Evolutionary conservation across 1,139 yeast genomes (phyloP), one percentile per base, ranked within the genome.

Genomic region (Wickerhamiella infanticola): DNA sequence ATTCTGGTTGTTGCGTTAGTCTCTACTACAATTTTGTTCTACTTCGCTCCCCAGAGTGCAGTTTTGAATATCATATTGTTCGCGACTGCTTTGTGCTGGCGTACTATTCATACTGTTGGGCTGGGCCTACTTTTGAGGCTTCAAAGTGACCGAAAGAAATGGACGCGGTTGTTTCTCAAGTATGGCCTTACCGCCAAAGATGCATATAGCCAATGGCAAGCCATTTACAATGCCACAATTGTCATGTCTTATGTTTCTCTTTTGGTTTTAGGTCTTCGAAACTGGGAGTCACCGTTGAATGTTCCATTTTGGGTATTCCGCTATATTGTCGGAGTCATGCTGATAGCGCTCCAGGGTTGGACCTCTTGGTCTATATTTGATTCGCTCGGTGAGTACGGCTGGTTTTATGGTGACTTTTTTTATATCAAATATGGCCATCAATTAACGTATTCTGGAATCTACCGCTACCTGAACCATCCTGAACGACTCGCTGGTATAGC

Each of bases 361-460:
- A 81, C 86, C 38, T 77, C 81, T 54, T 59, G 70, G 36, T 81
- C 86, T 18, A 81, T 83, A 39, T 72, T 79, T 53, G 77, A 77
- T 47, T 79, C 84, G 52, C 76, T 83, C 53, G 93, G 93, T 3
- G 82, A 81, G 52, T 82, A 80, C 61, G 94, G 94, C 13, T 83
- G 94, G 94, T 83, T 82, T 58, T 83, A 81, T 59, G 94, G 95
- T 48, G 95, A 83, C 60, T 83, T 83, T 63, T 83, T 83, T 61
- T 69, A 81, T 53, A 79, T 83, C 35, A 67, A 75, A 33, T 62
- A 66, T 39, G 70, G 74, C 41, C 52, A 55, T 42, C 58, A 62
- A 48, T 68, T 84, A 53, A 79, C 90, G 1, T 81, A 81, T 53
- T 83, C 85, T 33, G 95, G 95, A 46, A 84, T 83, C 45, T 84